A percentile compares a stretch with the other conserved stretches of the same genome.
phyloP scores from a whole-genome alignment of 345 rosid genomes.

The Camelina sativa region DNA sequence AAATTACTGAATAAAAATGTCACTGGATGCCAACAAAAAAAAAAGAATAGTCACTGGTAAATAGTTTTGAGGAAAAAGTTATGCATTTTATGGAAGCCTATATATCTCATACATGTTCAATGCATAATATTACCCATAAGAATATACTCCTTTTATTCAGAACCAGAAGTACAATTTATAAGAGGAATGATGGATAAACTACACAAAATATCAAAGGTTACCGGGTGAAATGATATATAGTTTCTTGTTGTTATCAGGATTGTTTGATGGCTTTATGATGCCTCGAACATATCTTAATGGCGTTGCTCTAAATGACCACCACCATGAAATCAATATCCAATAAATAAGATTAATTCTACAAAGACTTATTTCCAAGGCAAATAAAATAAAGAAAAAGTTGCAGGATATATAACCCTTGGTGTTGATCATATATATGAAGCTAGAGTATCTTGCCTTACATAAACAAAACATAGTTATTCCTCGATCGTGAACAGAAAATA shows the following conservation, averaged over 20 bases:
- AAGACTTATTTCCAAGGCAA: not conserved
- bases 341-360: not conserved
- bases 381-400: not conserved
- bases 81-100: not conserved
- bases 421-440: not conserved
- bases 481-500: not conserved
- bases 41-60: not conserved
- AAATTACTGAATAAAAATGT: not conserved
- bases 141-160: not conserved
- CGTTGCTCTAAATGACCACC: not conserved
- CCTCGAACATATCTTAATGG: not conserved
- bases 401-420: not conserved
- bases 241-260: no score
- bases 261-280: constrained; percentile 1
- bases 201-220: not conserved
- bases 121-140: not conserved
- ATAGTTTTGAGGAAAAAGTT: not conserved
- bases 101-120: not conserved
- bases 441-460: not conserved
- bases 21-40: not conserved
- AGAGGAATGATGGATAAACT: not conserved
- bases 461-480: not conserved
- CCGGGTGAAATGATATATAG: not conserved
- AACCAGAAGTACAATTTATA: not conserved
- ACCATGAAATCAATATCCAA: not conserved